Conservation (phyloP, 23 red algal species). For the Agarophyton chilense region DNA sequence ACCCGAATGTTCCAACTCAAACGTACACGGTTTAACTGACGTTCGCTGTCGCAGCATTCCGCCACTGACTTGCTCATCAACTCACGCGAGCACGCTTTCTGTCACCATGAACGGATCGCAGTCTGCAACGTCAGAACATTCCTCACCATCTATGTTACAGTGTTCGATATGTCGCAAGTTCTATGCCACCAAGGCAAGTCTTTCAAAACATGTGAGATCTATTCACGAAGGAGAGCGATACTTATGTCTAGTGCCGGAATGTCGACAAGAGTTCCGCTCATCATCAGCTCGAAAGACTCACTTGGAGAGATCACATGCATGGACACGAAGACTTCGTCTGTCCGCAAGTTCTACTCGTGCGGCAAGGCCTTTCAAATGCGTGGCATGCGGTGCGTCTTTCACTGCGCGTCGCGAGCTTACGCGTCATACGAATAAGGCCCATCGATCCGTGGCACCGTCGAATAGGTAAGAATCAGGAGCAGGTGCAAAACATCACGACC, state of each 20-base stretch:
- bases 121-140: not conserved
- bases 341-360: not conserved
- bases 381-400: slow-evolving; percentile 5
- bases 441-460: not conserved
- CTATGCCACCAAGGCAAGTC: not conserved
- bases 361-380: not conserved
- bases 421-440: not conserved
- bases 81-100: not conserved
- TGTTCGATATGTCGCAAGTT: not conserved
- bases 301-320: slow-evolving; percentile 5
- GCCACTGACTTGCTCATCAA: not conserved
- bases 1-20: not conserved
- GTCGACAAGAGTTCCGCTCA: not conserved
- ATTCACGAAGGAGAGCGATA: not conserved
- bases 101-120: not conserved
- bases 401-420: not conserved
- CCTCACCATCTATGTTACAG: not conserved
- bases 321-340: not conserved
- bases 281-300: not conserved
- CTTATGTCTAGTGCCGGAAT: slow-evolving; percentile 6
- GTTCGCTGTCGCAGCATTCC: not conserved
- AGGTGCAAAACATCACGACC: no score
- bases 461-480: not conserved
- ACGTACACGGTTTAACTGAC: not conserved
- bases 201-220: slow-evolving; percentile 5